A percentile compares a stretch with the other conserved stretches of the same genome.
phyloP scores from a whole-genome alignment of 805 yeast genomes.

The Candida cerambycidarum region DNA sequence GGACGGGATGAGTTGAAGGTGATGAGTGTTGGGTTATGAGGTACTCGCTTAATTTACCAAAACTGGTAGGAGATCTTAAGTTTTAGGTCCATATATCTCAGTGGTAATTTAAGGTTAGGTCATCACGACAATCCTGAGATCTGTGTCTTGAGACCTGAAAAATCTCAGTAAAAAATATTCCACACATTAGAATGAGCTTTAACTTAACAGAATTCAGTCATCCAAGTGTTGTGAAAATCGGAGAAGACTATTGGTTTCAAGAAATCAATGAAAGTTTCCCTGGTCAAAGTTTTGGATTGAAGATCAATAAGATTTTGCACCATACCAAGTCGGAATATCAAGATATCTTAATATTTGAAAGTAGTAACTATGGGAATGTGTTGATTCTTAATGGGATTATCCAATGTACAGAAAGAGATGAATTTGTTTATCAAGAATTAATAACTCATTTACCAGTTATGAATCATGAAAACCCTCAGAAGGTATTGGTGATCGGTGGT shows the following conservation, averaged over 20 bases:
- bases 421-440: constrained; percentile 91
- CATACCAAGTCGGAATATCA: constrained; percentile 71
- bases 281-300: constrained; percentile 78
- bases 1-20: too few species aligned
- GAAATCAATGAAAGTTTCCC: constrained; percentile 77
- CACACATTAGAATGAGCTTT: constrained; percentile 1
- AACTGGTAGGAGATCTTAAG: too few species aligned
- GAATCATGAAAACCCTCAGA: constrained; percentile 72
- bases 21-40: too few species aligned
- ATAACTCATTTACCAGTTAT: constrained; percentile 80
- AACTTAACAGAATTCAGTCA: constrained; percentile 26
- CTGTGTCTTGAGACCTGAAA: background rate
- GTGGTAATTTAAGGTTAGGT: background rate
- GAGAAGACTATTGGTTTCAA: constrained; percentile 65
- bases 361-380: constrained; percentile 80
- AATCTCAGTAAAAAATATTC: too few species aligned
- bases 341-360: constrained; percentile 77
- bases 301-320: constrained; percentile 63
- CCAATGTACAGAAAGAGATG: constrained; percentile 91
- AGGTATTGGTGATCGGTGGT: constrained; percentile 87
- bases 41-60: too few species aligned
- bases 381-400: constrained; percentile 85
- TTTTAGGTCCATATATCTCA: too few species aligned
- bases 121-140: background rate
- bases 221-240: constrained; percentile 25